Evolutionary conservation across 352 stramenopile species (phyloP).

Genomic region (Phytophthora cajani): DNA sequence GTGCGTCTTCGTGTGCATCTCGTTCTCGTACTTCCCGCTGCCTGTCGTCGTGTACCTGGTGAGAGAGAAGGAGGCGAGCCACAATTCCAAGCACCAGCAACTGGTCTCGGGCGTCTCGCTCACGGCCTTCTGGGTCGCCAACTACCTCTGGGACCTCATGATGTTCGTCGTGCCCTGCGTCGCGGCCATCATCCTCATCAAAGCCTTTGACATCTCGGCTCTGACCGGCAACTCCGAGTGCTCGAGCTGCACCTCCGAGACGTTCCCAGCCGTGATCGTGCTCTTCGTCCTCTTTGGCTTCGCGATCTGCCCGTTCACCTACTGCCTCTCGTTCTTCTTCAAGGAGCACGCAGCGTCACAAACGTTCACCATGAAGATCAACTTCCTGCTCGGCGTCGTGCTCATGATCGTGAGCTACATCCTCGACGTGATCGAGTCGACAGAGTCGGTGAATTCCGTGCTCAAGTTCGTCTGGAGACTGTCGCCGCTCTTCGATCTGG

Average conservation of each 20-base stretch:
- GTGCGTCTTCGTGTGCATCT: slow-evolving; percentile 83
- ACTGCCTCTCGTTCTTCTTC: slow-evolving; percentile 68
- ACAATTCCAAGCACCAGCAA: slow-evolving; percentile 96
- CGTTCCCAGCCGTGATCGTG: slow-evolving; percentile 53
- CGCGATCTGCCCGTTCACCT: slow-evolving; percentile 68
- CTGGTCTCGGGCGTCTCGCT: slow-evolving; percentile 92
- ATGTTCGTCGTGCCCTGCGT: slow-evolving; percentile 80
- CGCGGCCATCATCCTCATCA: slow-evolving; percentile 43
- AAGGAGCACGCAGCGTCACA: slow-evolving; percentile 55
- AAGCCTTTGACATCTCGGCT: slow-evolving; percentile 43
- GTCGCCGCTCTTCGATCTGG: slow-evolving; percentile 69
- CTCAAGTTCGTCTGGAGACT: slow-evolving; percentile 71
- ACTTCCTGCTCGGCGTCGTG: slow-evolving; percentile 68
- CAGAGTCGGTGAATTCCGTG: slow-evolving; percentile 37
- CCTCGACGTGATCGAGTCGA: slow-evolving; percentile 45
- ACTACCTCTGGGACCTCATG: slow-evolving; percentile 91
- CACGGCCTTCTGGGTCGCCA: slow-evolving; percentile 95
- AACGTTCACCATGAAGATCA: slow-evolving; percentile 64
- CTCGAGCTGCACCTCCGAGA: slow-evolving; percentile 29
- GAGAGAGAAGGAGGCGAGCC: slow-evolving; percentile 85
- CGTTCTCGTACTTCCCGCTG: slow-evolving; percentile 89
- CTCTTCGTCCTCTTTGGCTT: slow-evolving; percentile 68
- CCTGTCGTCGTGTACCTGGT: slow-evolving; percentile 94
- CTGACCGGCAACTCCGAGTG: slow-evolving; percentile 33
- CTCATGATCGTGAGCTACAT: slow-evolving; percentile 71